Base-by-base conservation (phyloP, 768 basidiomycete species). In the Tricholoma matsutake region DNA sequence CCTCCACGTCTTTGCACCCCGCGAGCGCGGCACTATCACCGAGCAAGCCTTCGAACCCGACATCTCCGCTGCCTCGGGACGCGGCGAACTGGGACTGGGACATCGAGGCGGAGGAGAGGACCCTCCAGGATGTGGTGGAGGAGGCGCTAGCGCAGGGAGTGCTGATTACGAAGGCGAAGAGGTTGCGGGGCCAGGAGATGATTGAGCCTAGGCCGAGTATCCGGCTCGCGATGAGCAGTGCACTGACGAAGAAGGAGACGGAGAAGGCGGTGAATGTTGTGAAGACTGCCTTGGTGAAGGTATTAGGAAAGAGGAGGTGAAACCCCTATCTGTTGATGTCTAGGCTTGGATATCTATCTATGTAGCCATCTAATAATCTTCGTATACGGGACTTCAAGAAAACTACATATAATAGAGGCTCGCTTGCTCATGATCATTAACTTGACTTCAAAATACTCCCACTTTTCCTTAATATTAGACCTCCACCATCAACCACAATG, bases 81-180 rank as follows among this genome's bases (percentile, higher is more conserved):
- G 74, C 78, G 1, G 68, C 69, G 7, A 73, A 71, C 16, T 81
- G 81, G 71, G 80, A 87, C 62, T 83, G 82, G 69, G 83, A 91
- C 64, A 76, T 83, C 49, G 84, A 82, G 20, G 71, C 72, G 13
- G 96, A 98, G 72, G 96, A 98, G 69, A 76, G 79, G 41, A 59
- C 94, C 25, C 71, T 99, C 65, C 96, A 98, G 75, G 94, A 96
- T 56, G 86, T 98, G 11, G 94, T 98, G 13, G 96, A 98, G 61
- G 92, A 97, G 68, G 82, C 84, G 0, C 76, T 94, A 43, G 77
- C 78, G 6, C 91, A 92, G 64, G 94, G 93, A 9, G 89, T 99
- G 49, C 78, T 98, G 66, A 76, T 97, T 61, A 96, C 94, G 2
- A 83, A 92, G 22, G 88, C 94, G 43, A 91, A 91, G 78, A 76